These are phyloP conservation scores for Phaeotremella fagi DNA, from an alignment of 768 basidiomycete species.

Conservation along the genomic window DNA sequence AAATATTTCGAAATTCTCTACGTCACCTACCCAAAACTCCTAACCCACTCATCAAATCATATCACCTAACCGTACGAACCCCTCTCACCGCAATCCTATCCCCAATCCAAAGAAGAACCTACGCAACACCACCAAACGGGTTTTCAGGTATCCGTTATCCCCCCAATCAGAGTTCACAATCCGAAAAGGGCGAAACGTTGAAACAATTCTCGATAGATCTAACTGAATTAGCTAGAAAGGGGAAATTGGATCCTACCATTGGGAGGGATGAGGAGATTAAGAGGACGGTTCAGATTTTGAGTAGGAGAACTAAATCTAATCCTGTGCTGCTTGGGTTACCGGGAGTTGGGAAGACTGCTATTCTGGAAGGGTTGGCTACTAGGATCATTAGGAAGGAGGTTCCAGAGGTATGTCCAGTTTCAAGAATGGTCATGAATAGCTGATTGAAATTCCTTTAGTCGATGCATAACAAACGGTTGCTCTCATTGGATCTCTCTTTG, in stretches of 20 bases:
- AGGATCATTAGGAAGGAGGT: slow-evolving; percentile 84
- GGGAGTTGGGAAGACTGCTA: slow-evolving; percentile 89
- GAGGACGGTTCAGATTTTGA: slow-evolving; percentile 84
- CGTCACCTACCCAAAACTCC: no score
- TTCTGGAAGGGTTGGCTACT: slow-evolving; percentile 81
- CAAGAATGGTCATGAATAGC: background rate
- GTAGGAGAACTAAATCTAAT: slow-evolving; percentile 84
- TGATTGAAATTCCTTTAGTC: slow-evolving; percentile 54
- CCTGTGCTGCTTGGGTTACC: slow-evolving; percentile 71
- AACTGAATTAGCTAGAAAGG: slow-evolving; percentile 73
- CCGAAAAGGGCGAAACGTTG: slow-evolving; percentile 72
- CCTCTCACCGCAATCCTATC: no score
- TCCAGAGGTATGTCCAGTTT: slow-evolving; percentile 62
- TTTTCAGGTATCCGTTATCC: slow-evolving; percentile 41
- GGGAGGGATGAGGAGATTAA: slow-evolving; percentile 69
- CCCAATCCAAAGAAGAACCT: background rate
- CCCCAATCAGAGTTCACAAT: slow-evolving; percentile 31
- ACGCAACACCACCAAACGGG: slow-evolving; percentile 4
- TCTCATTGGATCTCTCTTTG: slow-evolving; percentile 75
- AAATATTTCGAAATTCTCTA: no score
- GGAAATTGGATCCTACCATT: slow-evolving; percentile 86
- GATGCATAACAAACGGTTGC: slow-evolving; percentile 77
- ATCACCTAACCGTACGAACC: no score
- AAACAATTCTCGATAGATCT: slow-evolving; percentile 81
- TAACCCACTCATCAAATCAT: no score